These are phyloP conservation scores for Didymella lethalis DNA, from an alignment of 2,329 filamentous ascomycete genomes.

Conservation along the genomic window DNA sequence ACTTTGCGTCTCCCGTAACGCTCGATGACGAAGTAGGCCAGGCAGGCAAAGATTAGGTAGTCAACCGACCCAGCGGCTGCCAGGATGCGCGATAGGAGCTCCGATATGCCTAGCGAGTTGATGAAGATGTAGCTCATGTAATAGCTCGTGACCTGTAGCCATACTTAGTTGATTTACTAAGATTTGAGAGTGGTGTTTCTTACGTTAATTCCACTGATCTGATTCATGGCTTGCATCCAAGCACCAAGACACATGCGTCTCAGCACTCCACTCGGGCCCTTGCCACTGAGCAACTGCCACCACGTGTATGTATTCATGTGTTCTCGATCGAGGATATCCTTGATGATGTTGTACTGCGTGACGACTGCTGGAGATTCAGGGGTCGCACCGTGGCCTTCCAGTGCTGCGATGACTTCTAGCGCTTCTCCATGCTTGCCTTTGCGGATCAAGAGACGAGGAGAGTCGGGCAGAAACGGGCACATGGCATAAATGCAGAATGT, in stretches of 20 bases:
- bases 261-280: slow-evolving; percentile 52
- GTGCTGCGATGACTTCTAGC: slow-evolving; percentile 45
- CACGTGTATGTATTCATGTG: slow-evolving; percentile 56
- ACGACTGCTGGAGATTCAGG: slow-evolving; percentile 45
- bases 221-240: slow-evolving; percentile 57
- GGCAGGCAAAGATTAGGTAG: slow-evolving; percentile 56
- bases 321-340: slow-evolving; percentile 54
- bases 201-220: slow-evolving; percentile 47
- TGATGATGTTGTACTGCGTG: slow-evolving; percentile 51
- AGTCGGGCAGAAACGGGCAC: slow-evolving; percentile 53
- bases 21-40: slow-evolving; percentile 58
- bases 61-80: slow-evolving; percentile 58
- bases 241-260: slow-evolving; percentile 57
- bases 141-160: slow-evolving; percentile 42
- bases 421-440: slow-evolving; percentile 59
- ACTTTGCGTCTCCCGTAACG: slow-evolving; percentile 57
- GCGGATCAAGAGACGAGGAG: slow-evolving; percentile 60
- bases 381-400: slow-evolving; percentile 52
- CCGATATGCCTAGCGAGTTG: slow-evolving; percentile 50
- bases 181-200: background rate
- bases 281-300: slow-evolving; percentile 55
- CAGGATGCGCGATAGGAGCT: slow-evolving; percentile 45
- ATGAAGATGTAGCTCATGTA: slow-evolving; percentile 55
- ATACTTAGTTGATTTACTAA: background rate
- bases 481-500: slow-evolving; percentile 64